These are phyloP conservation scores for Russula emetica DNA, from an alignment of 768 basidiomycete species.

Conservation along the genomic window DNA sequence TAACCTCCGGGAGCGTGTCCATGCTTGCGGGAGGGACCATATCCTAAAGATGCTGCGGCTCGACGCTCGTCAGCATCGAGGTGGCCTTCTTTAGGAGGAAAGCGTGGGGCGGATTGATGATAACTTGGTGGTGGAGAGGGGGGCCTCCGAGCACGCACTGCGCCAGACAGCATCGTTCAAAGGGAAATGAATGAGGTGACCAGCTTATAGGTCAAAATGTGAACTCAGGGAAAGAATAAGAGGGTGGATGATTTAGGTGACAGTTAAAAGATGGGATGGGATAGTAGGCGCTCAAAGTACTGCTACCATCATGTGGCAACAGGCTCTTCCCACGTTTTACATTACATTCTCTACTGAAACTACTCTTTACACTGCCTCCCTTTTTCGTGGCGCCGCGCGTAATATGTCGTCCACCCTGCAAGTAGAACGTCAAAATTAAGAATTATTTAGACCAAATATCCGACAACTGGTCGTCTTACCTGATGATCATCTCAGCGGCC, in stretches of 20 bases:
- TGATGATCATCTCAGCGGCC: conserved; percentile 97
- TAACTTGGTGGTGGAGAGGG: conserved; percentile 25
- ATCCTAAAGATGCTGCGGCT: conserved; percentile 27
- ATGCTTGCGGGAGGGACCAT: conserved; percentile 26
- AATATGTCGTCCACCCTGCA: conserved; percentile 88
- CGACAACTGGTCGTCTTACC: conserved; percentile 45
- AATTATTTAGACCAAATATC: not conserved
- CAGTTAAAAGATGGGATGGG: too few relatives aligned
- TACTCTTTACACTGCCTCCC: conserved; percentile 62
- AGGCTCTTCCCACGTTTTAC: not conserved
- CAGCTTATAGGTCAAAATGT: conserved; percentile 1
- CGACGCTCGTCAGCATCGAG: conserved; percentile 29
- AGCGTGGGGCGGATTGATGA: conserved; percentile 23
- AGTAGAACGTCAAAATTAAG: conserved; percentile 3
- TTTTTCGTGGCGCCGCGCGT: conserved; percentile 75
- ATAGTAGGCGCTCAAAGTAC: not conserved
- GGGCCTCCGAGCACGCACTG: conserved; percentile 27
- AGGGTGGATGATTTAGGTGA: conserved; percentile 19
- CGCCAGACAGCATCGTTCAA: conserved; percentile 30
- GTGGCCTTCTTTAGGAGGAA: conserved; percentile 27
- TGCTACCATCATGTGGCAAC: not conserved
- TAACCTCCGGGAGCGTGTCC: conserved; percentile 51
- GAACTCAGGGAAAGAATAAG: not conserved
- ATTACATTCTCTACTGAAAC: not conserved
- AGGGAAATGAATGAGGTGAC: conserved; percentile 16